phyloP scores from a whole-genome alignment of 805 yeast species.

The Lachancea fermentati region DNA sequence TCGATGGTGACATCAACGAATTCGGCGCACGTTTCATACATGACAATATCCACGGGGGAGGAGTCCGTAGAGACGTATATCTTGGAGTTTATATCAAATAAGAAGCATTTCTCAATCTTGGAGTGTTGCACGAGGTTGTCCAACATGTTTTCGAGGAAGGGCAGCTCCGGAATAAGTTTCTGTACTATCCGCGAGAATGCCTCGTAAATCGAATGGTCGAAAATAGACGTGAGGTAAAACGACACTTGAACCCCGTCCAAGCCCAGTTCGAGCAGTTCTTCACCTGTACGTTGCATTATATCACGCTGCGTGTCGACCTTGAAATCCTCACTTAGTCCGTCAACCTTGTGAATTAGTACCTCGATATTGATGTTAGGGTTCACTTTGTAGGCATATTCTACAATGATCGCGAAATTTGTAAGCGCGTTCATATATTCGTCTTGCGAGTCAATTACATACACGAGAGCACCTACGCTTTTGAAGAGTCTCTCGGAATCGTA shows the following conservation, averaged over 20 bases:
- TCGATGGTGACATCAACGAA: conserved; percentile 93
- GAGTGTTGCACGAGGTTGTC: conserved; percentile 86
- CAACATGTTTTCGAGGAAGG: conserved; percentile 79
- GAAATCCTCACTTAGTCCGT: conserved; percentile 90
- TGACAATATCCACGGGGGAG: conserved; percentile 89
- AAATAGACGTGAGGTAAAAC: conserved; percentile 87
- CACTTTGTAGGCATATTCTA: conserved; percentile 78
- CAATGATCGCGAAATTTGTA: conserved; percentile 80
- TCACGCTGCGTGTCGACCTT: conserved; percentile 93
- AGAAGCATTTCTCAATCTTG: conserved; percentile 85
- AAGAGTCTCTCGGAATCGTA: conserved; percentile 75
- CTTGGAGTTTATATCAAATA: conserved; percentile 88
- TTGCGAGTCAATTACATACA: conserved; percentile 91
- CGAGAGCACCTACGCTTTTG: conserved; percentile 79
- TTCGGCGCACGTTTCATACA: conserved; percentile 95
- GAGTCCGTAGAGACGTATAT: conserved; percentile 95
- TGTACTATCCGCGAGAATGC: conserved; percentile 93
- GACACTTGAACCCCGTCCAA: conserved; percentile 87
- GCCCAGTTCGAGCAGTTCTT: conserved; percentile 84
- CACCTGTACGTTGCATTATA: conserved; percentile 92
- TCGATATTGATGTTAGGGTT: conserved; percentile 86
- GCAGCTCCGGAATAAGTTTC: conserved; percentile 81
- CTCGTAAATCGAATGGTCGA: conserved; percentile 93
- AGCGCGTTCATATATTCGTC: conserved; percentile 92
- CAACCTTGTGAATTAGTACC: conserved; percentile 91